Evolutionary conservation across 148 eudicot species (phyloP), one percentile per base, ranked within the genome.

Genomic region (Cornus suecica): DNA sequence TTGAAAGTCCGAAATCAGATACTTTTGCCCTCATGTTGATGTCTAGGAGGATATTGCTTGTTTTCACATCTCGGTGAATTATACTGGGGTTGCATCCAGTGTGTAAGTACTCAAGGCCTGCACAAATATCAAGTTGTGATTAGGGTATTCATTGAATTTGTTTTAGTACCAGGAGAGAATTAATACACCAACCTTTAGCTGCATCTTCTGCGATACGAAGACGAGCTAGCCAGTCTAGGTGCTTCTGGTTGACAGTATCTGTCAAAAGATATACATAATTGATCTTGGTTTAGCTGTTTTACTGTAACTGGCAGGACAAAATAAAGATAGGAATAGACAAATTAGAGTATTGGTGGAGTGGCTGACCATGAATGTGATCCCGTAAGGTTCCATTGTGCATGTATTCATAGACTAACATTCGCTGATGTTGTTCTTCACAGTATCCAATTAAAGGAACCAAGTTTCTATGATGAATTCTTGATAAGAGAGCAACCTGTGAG

Each of bases 41-140:
- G 82, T 95, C 99, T 66, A 95, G 84, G 65, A 95, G 97, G 70
- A 95, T 92, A 67, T 93, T 95, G 86, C 99, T 95, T 41, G 99
- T 95, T 88, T 95, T 95, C 52, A 95, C 97, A 66, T 95, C 97
- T 37, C 99, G 89, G 75, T 95, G 97, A 79, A 95, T 91, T 54
- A 95, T 95, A 74, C 97, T 85, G 23, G 97, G 99, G 86, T 82
- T 93, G 87, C 99, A 95, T 77, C 99, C 99, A 42, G 91, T 93
- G 83, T 95, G 99, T 76, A 95, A 87, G 81, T 95, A 95, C 83
- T 95, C 97, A 27, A 95, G 93, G 37, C 99, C 97, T 95, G 82
- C 62, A 75, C 15, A 78, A 80, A 30, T n/a, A 69, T 68, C 23
- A 66, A 69, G 32, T 67, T 66, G 24, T 31, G n/a, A 48, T 79